Conservation (phyloP, 2,329 filamentous ascomycete species). For the Hymenoscyphus salicellus region DNA sequence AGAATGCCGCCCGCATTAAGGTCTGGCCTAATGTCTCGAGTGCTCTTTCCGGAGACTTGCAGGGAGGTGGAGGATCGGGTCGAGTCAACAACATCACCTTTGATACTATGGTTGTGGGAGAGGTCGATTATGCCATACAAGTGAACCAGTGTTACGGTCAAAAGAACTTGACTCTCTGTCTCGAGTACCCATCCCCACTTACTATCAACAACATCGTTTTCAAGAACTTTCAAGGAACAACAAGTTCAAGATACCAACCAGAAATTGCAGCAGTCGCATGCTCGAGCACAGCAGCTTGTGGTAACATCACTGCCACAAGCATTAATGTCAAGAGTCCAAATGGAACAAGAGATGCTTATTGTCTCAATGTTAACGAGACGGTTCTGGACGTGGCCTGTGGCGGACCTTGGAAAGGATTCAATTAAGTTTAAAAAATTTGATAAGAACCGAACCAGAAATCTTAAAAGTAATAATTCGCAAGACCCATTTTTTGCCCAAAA, state of each 20-base stretch:
- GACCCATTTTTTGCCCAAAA: neutral
- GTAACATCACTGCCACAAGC: conserved; percentile 47
- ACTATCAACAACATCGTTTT: conserved; percentile 57
- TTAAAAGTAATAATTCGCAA: neutral
- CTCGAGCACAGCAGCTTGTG: conserved; percentile 46
- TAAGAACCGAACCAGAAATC: neutral
- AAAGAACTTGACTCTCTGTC: conserved; percentile 59
- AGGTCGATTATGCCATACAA: conserved; percentile 64
- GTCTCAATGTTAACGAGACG: conserved; percentile 43
- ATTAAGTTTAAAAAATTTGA: conserved; percentile 16
- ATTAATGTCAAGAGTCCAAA: conserved; percentile 49
- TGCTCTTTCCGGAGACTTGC: conserved; percentile 56
- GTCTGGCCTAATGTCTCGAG: conserved; percentile 59
- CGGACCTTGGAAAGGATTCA: conserved; percentile 28
- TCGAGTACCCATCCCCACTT: conserved; percentile 51
- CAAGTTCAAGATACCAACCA: conserved; percentile 44
- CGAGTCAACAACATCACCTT: conserved; percentile 66
- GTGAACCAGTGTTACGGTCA: conserved; percentile 66
- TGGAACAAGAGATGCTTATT: conserved; percentile 43
- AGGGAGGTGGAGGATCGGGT: conserved; percentile 63
- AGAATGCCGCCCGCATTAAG: conserved; percentile 69
- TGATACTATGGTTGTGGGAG: conserved; percentile 56
- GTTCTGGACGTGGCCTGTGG: conserved; percentile 39
- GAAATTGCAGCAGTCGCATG: conserved; percentile 48
- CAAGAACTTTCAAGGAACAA: conserved; percentile 54